Base-by-base conservation (phyloP, 176 grass and related monocot genomes). In the Raddia distichophylla region DNA sequence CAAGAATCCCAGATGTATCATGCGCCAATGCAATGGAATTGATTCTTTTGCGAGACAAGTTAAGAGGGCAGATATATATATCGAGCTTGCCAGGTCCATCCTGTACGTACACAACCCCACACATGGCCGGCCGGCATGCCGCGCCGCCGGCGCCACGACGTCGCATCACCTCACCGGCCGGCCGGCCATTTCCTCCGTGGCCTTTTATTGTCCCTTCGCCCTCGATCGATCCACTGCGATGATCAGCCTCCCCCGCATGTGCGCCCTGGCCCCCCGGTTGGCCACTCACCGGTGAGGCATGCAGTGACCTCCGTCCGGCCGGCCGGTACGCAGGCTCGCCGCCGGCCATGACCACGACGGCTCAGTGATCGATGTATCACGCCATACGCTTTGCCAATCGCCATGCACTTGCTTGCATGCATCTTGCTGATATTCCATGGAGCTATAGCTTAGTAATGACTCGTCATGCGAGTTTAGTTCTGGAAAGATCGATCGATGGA, bases 331-430 rank as follows among this genome's bases (percentile, higher is more conserved):
- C 58, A 49, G 61, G 27, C 69, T 54, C 22, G 70, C 57, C 59
- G 13, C 12, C 64, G 0, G 13, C 12, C 64, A 0, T 45, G 81
- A 83, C 32, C 81, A 74, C 81, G 81, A 83, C 70, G 49, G 59
- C 70, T 65, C 81, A 3, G 33, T 74, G 76, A 40, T 66, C 54
- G 15, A 3, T 27, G 0, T 18, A n/a, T n/a, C n/a, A n/a, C n/a
- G n/a, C n/a, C n/a, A n/a, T n/a, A 47, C 40, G 35, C 37, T 40
- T 40, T 40, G 37, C 37, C 37, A 40, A 2, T 40, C 4, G 37
- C 37, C 37, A 40, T 5, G 37, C 1, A 40, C 37, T 2, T 40
- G 4, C 37, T 40, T 40, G 37, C 64, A 43, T n/a, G n/a, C n/a
- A n/a, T n/a, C n/a, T n/a, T n/a, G n/a, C n/a, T n/a, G n/a, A n/a